Base-by-base conservation (phyloP, 805 yeast genomes). In the Hanseniaspora vineae region DNA sequence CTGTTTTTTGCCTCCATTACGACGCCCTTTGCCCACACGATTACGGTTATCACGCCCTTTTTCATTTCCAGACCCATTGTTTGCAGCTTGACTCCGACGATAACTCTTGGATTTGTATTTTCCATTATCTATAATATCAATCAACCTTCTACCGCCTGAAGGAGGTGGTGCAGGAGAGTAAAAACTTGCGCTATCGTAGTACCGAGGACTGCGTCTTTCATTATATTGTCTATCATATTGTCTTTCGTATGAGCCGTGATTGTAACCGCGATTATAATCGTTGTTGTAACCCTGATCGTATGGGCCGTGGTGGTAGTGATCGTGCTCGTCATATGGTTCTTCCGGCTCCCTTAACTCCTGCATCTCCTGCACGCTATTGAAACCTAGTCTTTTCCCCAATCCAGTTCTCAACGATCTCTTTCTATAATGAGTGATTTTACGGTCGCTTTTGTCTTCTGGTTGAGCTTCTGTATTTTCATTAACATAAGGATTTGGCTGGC, bases 311-410 rank as follows among this genome's bases (percentile, higher is more conserved):
- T 23, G 4, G 29, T 4, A 23, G 8, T 8, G 29, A 23, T 23
- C 29, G 8, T 23, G 8, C 4, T 23, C 8, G 14, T 2, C 13
- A 23, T 12, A 12, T 12, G 12, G 18, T 8, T 33, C 42, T 13
- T 20, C 33, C 18, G 15, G 19, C 17, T 39, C 32, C 18, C 44
- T 31, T 8, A 44, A 44, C 37, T 47, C 35, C 19, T 43, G 33
- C 17, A 47, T 39, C 23, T 43, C 45, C 11, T 20, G 46, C 8
- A 44, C 43, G 5, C 44, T 44, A 2, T 42, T 35, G 31, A 47
- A 47, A 17, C 49, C 49, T 33, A 47, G 42, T 47, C 49, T 47
- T 44, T 46, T 47, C 2, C 44, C 35, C 14, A 47, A 44, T 3
- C 49, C 46, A 31, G 46, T 35, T 40, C 49, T 44, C n/a, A 19